A percentile compares a stretch with the other conserved stretches of the same genome.
Evolutionary conservation across 371 early-diverging fungal genomes (phyloP).

Genomic region (Saksenaea oblongispora): DNA sequence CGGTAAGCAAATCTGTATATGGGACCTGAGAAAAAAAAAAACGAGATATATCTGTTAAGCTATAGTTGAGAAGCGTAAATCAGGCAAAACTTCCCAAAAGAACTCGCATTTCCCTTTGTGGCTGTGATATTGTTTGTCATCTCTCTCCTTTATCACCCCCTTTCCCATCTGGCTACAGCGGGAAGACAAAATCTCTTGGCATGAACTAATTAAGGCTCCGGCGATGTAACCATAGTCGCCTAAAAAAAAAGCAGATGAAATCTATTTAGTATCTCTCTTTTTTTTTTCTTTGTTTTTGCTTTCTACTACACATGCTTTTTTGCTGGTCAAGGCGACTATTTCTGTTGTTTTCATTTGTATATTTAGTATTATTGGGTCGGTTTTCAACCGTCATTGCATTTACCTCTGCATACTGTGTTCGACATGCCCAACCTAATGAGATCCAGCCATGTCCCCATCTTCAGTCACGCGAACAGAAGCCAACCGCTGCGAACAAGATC

Average conservation of each 20-base stretch:
- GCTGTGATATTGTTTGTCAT: not conserved
- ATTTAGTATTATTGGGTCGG: not conserved
- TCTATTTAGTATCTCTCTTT: not conserved
- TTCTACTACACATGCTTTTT: not conserved
- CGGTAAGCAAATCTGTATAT: too few relatives aligned
- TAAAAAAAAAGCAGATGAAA: conserved; percentile 9
- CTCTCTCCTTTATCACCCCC: not conserved
- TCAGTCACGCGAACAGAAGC: not conserved
- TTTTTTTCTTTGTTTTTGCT: not conserved
- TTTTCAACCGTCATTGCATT: not conserved
- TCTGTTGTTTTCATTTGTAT: not conserved
- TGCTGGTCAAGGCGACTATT: not conserved
- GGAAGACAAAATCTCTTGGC: conserved; percentile 13
- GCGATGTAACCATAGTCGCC: conserved; percentile 3
- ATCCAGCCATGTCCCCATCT: conserved; percentile 1
- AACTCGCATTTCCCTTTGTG: not conserved
- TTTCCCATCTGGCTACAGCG: not conserved
- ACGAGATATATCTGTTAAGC: too few relatives aligned
- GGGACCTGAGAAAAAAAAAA: too few relatives aligned
- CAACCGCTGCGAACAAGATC: not conserved
- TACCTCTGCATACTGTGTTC: not conserved
- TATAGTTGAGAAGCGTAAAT: too few relatives aligned
- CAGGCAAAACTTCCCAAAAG: not conserved
- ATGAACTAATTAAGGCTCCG: conserved; percentile 16
- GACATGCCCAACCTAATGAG: not conserved